Evolutionary conservation across 768 basidiomycete species (phyloP).

Genomic region (Terana coerulea): DNA sequence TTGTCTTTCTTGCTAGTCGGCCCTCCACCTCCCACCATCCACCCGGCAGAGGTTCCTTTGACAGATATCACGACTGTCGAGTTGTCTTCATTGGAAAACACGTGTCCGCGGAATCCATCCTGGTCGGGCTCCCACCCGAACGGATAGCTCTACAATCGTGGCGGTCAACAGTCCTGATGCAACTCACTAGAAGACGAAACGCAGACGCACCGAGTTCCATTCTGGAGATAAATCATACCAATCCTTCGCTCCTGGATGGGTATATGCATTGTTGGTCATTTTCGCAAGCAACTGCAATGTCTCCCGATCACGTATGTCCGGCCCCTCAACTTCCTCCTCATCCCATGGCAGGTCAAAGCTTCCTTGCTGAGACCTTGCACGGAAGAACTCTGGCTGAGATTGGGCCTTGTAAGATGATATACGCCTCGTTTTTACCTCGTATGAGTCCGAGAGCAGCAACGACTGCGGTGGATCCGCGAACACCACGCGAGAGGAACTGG

Average conservation of each 20-base stretch:
- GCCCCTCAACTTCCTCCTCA: conserved; percentile 57
- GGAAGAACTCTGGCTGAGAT: conserved; percentile 33
- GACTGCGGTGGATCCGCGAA: conserved; percentile 50
- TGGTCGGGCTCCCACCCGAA: conserved; percentile 89
- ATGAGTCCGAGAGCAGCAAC: conserved; percentile 29
- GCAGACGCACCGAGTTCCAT: conserved; percentile 55
- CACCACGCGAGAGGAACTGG: conserved; percentile 50
- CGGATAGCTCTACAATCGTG: conserved; percentile 49
- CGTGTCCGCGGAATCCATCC: conserved; percentile 90
- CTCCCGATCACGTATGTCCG: conserved; percentile 68
- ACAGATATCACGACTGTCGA: conserved; percentile 83
- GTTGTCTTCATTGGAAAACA: conserved; percentile 81
- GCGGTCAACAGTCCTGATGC: neutral
- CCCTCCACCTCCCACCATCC: conserved; percentile 69
- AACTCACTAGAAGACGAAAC: neutral
- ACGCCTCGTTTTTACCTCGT: conserved; percentile 37
- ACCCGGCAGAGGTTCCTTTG: conserved; percentile 84
- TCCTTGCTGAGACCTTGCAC: conserved; percentile 32
- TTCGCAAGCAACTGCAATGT: conserved; percentile 77
- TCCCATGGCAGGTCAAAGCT: conserved; percentile 53
- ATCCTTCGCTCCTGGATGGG: conserved; percentile 37
- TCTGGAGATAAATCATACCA: conserved; percentile 72
- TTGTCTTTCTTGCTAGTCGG: conserved; percentile 88
- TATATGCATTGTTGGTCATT: conserved; percentile 89
- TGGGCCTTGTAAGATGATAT: conserved; percentile 44